Evolutionary conservation across 2,329 filamentous ascomycete species (phyloP), one percentile per base, ranked within the genome.

Genomic region (Beauveria medogensis): DNA sequence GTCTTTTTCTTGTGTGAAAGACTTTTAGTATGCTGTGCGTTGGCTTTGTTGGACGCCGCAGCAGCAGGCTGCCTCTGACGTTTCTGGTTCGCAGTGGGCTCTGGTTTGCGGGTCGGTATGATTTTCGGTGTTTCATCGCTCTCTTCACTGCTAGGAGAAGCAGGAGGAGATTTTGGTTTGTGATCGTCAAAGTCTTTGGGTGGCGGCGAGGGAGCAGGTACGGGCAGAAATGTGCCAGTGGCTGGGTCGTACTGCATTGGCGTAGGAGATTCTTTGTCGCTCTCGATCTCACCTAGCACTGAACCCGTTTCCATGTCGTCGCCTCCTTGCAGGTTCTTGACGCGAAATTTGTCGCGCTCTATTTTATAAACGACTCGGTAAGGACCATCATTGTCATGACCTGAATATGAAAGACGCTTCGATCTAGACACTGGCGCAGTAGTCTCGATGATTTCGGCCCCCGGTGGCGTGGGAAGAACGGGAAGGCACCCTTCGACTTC

Each of bases 361-460:
- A 84, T 79, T 40, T 78, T 79, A 66, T 87, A 87, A 0, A 87
- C 84, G 3, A 86, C 78, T 20, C 82, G 78, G 63, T 83, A 84
- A 0, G 74, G 77, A 2, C 73, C 68, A 3, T 67, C 62, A 8
- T 67, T 63, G 5, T 68, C 68, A 59, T 65, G 65, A 55, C 61
- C 67, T 9, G 61, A 61, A 50, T 64, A 12, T 62, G 64, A 51
- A 65, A 62, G 60, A 63, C 61, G 22, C 55, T 63, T 55, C 46
- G 61, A 54, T 34, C 63, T 60, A 37, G 60, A 48, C 58, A 62
- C 51, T 3, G 61, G 60, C 1, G 81, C 68, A 71, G 72, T 77
- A 62, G 82, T 77, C 64, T 85, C 81, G 18, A 87, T 72, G 9
- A 87, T 74, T 66, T 86, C 82, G 10, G 85, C 78, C 0, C 84